Evolutionary conservation across 495 filamentous ascomycete species (phyloP).

Genomic region (Talaromyces adpressus): DNA sequence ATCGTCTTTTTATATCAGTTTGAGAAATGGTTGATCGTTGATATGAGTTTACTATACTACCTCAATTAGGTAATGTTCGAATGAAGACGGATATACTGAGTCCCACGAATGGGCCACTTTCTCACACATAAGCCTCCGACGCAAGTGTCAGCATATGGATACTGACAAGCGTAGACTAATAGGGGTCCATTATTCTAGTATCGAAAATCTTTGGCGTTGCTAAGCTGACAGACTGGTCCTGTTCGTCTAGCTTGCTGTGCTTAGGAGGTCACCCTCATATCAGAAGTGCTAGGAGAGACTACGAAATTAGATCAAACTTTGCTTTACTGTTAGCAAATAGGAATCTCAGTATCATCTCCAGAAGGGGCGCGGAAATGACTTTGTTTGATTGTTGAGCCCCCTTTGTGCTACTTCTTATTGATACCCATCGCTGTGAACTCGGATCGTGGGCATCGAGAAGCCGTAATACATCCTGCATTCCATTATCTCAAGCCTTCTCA

Average conservation of each 20-base stretch:
- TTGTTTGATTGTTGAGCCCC: background rate
- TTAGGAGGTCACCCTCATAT: background rate
- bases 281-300: background rate
- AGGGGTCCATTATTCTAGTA: background rate
- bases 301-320: background rate
- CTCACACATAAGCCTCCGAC: background rate
- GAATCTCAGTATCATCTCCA: background rate
- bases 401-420: background rate
- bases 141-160: background rate
- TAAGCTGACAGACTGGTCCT: background rate
- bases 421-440: too few relatives aligned
- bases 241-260: too few relatives aligned
- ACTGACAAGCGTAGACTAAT: background rate
- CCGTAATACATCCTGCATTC: too few relatives aligned
- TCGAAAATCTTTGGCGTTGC: background rate
- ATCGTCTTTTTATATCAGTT: background rate
- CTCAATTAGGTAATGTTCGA: background rate
- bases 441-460: too few relatives aligned
- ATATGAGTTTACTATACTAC: background rate
- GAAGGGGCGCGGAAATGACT: background rate
- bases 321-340: background rate
- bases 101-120: background rate
- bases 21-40: background rate
- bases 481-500: too few relatives aligned
- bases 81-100: background rate